Evolutionary conservation across 1,284 basidiomycete species (phyloP), one percentile per base, ranked within the genome.

Genomic region (Pholiota adiposa): DNA sequence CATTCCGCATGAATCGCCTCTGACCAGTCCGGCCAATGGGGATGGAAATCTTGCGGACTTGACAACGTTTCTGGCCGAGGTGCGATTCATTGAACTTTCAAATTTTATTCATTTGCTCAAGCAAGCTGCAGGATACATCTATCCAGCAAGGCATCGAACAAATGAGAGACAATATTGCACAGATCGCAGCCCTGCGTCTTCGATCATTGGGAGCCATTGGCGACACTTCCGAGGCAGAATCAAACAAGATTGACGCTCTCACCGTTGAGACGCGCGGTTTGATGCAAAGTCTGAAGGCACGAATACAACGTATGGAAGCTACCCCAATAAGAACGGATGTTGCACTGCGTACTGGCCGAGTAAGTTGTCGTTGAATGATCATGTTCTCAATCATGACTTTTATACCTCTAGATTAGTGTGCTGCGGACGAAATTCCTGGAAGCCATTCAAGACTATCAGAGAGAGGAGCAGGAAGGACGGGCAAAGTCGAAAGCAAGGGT

Each of bases 391-490:
- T 56, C 18, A 41, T 51, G 18, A 43, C 44, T 21, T 19, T 33
- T 44, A 27, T 61, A 33, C 2, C 18, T 56, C 44, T 19, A 90
- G 88, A 78, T 82, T 34, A 77, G 76, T 1, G 68, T 87, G 9
- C 75, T 88, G 18, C 83, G 86, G 46, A 76, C 77, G 14, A 89
- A 87, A 63, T 92, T 92, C 56, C 70, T 88, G 31, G 88, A 90
- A 63, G 83, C 83, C 0, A 77, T 92, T 57, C 89, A 90, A 66
- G 84, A 82, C 53, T 92, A 91, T 70, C 94, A 96, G 76, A 81
- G 85, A 49, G 90, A 97, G 25, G 96, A 98, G 76, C 87, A 92
- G 72, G 88, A 93, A 65, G 93, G 90, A 72, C 85, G 94, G 49
- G 78, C 84, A 61, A 93, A 89, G 76, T 92, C 94, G 72, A 88